Percentiles rank a stretch among this genome's conserved stretches.
Evolutionary conservation across 1,139 yeast species (phyloP).

Genomic region (Zhuliangozyma blackwelliae): DNA sequence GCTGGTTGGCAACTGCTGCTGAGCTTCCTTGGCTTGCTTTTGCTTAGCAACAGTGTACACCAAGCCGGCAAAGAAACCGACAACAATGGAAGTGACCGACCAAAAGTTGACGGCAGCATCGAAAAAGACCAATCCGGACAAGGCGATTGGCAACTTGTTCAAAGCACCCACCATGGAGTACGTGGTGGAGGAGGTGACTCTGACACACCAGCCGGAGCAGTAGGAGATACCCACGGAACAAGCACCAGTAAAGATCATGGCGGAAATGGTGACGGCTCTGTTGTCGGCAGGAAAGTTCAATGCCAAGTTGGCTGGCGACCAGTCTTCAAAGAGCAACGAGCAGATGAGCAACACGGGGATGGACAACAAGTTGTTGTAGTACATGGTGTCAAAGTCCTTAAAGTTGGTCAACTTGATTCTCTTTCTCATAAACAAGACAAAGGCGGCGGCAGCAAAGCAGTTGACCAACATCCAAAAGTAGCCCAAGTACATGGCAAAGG

Average conservation of each 20-base stretch:
- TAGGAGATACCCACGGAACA: slow-evolving; percentile 95
- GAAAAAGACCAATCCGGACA: slow-evolving; percentile 89
- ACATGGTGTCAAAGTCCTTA: slow-evolving; percentile 98
- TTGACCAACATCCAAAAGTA: slow-evolving; percentile 96
- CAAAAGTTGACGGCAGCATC: slow-evolving; percentile 93
- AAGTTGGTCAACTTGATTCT: slow-evolving; percentile 95
- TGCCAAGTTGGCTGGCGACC: slow-evolving; percentile 77
- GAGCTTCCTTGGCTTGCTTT: slow-evolving; percentile 49
- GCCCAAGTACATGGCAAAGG: slow-evolving; percentile 62
- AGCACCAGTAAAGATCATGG: slow-evolving; percentile 90
- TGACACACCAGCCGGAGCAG: slow-evolving; percentile 99
- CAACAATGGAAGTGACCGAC: slow-evolving; percentile 82
- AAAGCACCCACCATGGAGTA: slow-evolving; percentile 99
- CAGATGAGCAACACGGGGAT: slow-evolving; percentile 79
- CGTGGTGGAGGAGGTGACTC: slow-evolving; percentile 97
- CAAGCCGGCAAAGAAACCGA: slow-evolving; percentile 92
- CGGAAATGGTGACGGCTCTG: slow-evolving; percentile 62
- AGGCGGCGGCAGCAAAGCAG: slow-evolving; percentile 91
- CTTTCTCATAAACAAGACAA: slow-evolving; percentile 92
- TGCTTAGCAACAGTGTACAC: slow-evolving; percentile 92
- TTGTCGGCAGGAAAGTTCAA: slow-evolving; percentile 73
- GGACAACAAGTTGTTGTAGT: slow-evolving; percentile 89
- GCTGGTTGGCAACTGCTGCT: slow-evolving; percentile 10
- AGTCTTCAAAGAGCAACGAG: slow-evolving; percentile 82
- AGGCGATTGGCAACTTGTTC: slow-evolving; percentile 95